Conservation (phyloP, 805 yeast genomes). For the Sugiyamaella valdiviana region DNA sequence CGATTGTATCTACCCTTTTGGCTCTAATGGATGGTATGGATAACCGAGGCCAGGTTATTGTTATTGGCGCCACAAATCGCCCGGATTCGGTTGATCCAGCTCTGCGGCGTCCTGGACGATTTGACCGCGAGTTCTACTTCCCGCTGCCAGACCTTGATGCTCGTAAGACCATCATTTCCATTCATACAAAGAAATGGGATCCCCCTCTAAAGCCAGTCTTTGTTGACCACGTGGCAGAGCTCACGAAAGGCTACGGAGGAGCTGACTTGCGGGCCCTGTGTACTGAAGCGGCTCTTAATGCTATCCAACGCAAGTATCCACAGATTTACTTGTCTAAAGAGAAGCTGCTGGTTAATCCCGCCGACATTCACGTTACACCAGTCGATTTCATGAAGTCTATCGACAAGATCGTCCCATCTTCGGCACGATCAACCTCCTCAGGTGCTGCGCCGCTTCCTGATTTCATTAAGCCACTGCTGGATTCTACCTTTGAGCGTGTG, state of each 20-base stretch:
- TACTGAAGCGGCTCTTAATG: slow-evolving; percentile 89
- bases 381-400: slow-evolving; percentile 82
- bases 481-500: slow-evolving; percentile 43
- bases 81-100: slow-evolving; percentile 99
- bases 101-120: slow-evolving; percentile 91
- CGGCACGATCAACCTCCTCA: slow-evolving; percentile 74
- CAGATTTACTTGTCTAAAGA: slow-evolving; percentile 77
- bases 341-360: slow-evolving; percentile 67
- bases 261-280: slow-evolving; percentile 92
- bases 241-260: slow-evolving; percentile 97
- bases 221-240: slow-evolving; percentile 57
- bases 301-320: slow-evolving; percentile 88
- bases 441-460: slow-evolving; percentile 76
- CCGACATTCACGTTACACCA: slow-evolving; percentile 63
- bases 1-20: slow-evolving; percentile 88
- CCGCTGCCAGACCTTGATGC: slow-evolving; percentile 83
- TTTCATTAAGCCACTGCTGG: slow-evolving; percentile 57
- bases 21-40: slow-evolving; percentile 99
- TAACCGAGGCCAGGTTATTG: slow-evolving; percentile 95
- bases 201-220: slow-evolving; percentile 61
- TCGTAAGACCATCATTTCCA: slow-evolving; percentile 67
- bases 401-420: slow-evolving; percentile 84
- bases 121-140: slow-evolving; percentile 94
- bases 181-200: slow-evolving; percentile 86
- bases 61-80: slow-evolving; percentile 95